Evolutionary conservation across 805 yeast species (phyloP).

Genomic region (Suhomyces canberraensis): DNA sequence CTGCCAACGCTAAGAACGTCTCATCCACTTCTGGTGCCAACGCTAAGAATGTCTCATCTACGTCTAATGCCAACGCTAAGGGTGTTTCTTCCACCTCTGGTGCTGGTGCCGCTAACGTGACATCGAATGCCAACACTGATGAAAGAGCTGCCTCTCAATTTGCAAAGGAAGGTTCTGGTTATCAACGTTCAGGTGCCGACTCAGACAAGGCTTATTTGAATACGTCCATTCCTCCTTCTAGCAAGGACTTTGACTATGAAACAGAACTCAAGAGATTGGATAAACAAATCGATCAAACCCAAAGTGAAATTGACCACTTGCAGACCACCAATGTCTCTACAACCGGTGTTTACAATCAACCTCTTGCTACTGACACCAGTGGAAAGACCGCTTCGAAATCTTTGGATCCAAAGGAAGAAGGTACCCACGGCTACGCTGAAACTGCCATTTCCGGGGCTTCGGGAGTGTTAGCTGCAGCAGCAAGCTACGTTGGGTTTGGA

Average conservation of each 20-base stretch:
- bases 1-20: constrained; percentile 3
- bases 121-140: background rate
- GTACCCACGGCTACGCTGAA: constrained; percentile 6
- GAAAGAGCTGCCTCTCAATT: constrained; percentile 1
- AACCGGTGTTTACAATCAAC: constrained; percentile 7
- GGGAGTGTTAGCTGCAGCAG: constrained; percentile 15
- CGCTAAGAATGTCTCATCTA: constrained; percentile 6
- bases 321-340: constrained; percentile 6
- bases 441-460: constrained; percentile 12
- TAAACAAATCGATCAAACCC: constrained; percentile 22
- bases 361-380: constrained; percentile 1
- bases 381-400: background rate
- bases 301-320: constrained; percentile 19
- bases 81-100: background rate
- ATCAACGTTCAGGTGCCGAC: background rate
- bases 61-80: background rate
- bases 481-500: constrained; percentile 10
- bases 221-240: constrained; percentile 11
- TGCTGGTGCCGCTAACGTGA: constrained; percentile 8
- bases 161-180: constrained; percentile 3
- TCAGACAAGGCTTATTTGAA: constrained; percentile 2
- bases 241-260: constrained; percentile 19
- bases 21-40: constrained; percentile 1
- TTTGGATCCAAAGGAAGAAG: background rate
- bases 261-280: constrained; percentile 22